Evolutionary conservation across 345 rosid species (phyloP).

Genomic region (Fremontodendron californicum): DNA sequence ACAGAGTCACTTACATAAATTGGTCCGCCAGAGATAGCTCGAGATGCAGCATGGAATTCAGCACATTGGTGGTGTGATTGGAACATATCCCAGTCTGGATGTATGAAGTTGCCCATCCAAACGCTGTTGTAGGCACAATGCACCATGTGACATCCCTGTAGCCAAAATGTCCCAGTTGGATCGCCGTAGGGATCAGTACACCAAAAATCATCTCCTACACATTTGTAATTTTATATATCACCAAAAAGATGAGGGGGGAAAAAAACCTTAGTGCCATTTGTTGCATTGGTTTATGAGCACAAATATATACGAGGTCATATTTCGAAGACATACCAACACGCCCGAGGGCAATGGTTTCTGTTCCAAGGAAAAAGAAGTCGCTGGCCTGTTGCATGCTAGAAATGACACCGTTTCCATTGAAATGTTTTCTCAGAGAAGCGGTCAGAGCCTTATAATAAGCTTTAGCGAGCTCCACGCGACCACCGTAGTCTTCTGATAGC

Average conservation of each 20-base stretch:
- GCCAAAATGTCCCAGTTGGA: slow-evolving; percentile 85
- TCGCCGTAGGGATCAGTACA: slow-evolving; percentile 91
- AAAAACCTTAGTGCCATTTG: neutral
- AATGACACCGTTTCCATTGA: slow-evolving; percentile 81
- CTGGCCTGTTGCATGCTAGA: slow-evolving; percentile 96
- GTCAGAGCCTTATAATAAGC: slow-evolving; percentile 72
- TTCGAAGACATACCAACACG: slow-evolving; percentile 74
- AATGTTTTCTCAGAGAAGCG: slow-evolving; percentile 69
- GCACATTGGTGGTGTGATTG: slow-evolving; percentile 92
- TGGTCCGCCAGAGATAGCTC: slow-evolving; percentile 88
- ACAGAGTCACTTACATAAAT: slow-evolving; percentile 74
- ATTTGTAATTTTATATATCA: neutral
- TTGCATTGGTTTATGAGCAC: neutral
- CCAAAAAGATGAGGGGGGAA: too few species aligned
- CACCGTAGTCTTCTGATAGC: slow-evolving; percentile 75
- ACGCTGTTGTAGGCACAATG: slow-evolving; percentile 93
- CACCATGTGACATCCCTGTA: slow-evolving; percentile 96
- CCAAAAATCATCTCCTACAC: slow-evolving; percentile 67
- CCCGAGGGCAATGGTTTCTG: slow-evolving; percentile 78
- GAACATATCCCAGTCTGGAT: slow-evolving; percentile 99
- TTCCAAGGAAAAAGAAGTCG: slow-evolving; percentile 93
- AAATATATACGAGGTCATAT: neutral
- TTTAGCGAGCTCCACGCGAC: slow-evolving; percentile 81
- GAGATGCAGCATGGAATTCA: slow-evolving; percentile 86
- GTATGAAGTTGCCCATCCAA: slow-evolving; percentile 98